Evolutionary conservation across 2,329 filamentous ascomycete genomes (phyloP).

Genomic region (Colletotrichum sp.): DNA sequence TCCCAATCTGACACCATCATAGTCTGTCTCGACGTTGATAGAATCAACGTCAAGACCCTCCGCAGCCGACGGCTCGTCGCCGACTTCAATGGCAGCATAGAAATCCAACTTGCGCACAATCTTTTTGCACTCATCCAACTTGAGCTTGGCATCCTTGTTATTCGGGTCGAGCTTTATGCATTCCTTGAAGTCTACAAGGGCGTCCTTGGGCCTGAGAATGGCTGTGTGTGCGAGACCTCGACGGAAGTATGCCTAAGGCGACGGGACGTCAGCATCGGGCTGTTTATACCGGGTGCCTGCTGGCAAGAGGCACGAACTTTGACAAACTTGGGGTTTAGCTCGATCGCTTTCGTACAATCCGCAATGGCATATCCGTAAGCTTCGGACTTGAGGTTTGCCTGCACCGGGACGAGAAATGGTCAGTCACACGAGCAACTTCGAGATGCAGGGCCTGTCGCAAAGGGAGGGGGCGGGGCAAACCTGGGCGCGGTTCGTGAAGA

Average conservation of each 20-base stretch:
- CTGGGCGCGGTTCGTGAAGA: slow-evolving; percentile 94
- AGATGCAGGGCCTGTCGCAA: neutral
- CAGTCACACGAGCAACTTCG: slow-evolving; percentile 49
- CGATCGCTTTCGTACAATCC: slow-evolving; percentile 90
- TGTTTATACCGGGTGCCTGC: neutral
- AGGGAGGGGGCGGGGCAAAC: slow-evolving; percentile 49
- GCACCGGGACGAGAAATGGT: slow-evolving; percentile 30
- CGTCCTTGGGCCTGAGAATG: slow-evolving; percentile 87
- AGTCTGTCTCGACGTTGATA: slow-evolving; percentile 81
- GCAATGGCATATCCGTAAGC: slow-evolving; percentile 91
- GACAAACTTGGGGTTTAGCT: slow-evolving; percentile 84
- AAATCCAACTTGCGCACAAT: slow-evolving; percentile 92
- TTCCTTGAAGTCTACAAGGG: slow-evolving; percentile 88
- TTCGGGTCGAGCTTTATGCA: slow-evolving; percentile 86
- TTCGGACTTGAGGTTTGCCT: slow-evolving; percentile 96
- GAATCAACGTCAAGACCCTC: slow-evolving; percentile 88
- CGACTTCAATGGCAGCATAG: slow-evolving; percentile 91
- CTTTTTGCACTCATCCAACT: slow-evolving; percentile 92
- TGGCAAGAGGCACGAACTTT: slow-evolving; percentile 65
- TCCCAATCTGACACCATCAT: slow-evolving; percentile 82
- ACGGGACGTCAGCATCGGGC: slow-evolving; percentile 18
- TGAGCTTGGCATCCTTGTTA: slow-evolving; percentile 91
- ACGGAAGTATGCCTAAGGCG: slow-evolving; percentile 83
- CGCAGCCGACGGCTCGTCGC: slow-evolving; percentile 89
- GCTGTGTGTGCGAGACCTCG: slow-evolving; percentile 91